phyloP scores from a whole-genome alignment of 805 yeast species.

The Yamadazyma tumulicola region DNA sequence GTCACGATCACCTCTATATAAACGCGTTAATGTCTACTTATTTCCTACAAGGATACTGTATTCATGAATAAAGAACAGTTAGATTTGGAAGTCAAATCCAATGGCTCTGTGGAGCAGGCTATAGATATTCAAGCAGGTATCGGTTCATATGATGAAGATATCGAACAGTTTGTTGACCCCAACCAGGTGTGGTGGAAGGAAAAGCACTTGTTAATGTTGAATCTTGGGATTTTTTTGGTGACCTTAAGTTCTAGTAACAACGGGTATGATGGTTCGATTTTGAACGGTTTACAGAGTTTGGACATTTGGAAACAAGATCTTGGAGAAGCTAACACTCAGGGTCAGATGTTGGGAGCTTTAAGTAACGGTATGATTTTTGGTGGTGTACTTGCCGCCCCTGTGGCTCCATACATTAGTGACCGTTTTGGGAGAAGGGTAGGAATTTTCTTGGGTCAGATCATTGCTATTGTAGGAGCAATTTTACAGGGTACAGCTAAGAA shows the following conservation, averaged over 20 bases:
- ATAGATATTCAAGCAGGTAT: neutral
- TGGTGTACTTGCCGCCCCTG: conserved; percentile 21
- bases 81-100: no score
- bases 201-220: neutral
- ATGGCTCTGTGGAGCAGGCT: neutral
- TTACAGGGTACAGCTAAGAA: conserved; percentile 31
- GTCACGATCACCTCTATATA: no score
- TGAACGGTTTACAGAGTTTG: conserved; percentile 47
- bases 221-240: conserved; percentile 27
- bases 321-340: conserved; percentile 37
- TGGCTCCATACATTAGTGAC: conserved; percentile 27
- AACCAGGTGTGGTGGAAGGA: conserved; percentile 2
- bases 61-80: no score
- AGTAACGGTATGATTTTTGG: conserved; percentile 41
- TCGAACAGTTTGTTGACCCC: conserved; percentile 1
- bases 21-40: no score
- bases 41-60: no score
- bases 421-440: conserved; percentile 35
- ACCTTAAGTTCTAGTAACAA: conserved; percentile 44
- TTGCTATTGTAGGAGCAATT: conserved; percentile 28
- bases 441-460: conserved; percentile 18
- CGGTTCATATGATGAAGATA: neutral
- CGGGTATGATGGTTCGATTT: conserved; percentile 41
- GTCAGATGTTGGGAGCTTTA: conserved; percentile 36
- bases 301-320: conserved; percentile 36